Conservation (phyloP, 441 rosid genomes). For the Sinapis alba region DNA sequence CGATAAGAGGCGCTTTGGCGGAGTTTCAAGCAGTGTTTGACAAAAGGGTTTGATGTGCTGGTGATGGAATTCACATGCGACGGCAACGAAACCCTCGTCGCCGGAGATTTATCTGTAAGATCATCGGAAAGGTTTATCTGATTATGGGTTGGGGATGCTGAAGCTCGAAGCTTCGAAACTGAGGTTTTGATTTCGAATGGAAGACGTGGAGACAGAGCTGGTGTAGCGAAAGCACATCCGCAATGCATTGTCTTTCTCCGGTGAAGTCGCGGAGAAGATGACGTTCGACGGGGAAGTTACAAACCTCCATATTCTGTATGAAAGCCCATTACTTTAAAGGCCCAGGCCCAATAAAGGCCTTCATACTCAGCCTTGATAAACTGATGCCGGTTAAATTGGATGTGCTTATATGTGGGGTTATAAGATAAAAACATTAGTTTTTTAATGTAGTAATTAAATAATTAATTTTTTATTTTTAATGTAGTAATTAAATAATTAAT, state of each 20-base stretch:
- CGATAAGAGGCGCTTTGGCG: conserved; percentile 80
- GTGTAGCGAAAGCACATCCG: conserved; percentile 30
- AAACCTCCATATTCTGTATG: not conserved
- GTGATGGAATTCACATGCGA: conserved; percentile 57
- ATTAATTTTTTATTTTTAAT: too few species aligned
- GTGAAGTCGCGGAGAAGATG: conserved; percentile 35
- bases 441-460: too few species aligned
- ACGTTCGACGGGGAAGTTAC: conserved; percentile 3
- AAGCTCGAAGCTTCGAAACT: conserved; percentile 24
- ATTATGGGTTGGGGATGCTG: conserved; percentile 4
- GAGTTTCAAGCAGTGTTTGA: conserved; percentile 90
- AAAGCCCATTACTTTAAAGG: conserved; percentile 1
- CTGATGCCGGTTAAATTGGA: conserved; percentile 31
- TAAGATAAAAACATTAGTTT: too few species aligned
- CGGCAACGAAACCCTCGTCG: conserved; percentile 40
- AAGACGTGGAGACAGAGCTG: conserved; percentile 13
- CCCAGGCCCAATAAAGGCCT: not conserved
- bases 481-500: too few species aligned
- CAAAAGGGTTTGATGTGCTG: conserved; percentile 80
- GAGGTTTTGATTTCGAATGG: conserved; percentile 11
- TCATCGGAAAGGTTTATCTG: conserved; percentile 24
- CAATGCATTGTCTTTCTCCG: conserved; percentile 35
- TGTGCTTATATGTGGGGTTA: too few species aligned
- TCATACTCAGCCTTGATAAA: conserved; percentile 6
- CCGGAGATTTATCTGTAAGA: conserved; percentile 24